Percentiles rank a stretch among this genome's conserved stretches.
These are phyloP conservation scores for Amanita rimosa DNA, from an alignment of 768 basidiomycete species.

Conservation along the genomic window DNA sequence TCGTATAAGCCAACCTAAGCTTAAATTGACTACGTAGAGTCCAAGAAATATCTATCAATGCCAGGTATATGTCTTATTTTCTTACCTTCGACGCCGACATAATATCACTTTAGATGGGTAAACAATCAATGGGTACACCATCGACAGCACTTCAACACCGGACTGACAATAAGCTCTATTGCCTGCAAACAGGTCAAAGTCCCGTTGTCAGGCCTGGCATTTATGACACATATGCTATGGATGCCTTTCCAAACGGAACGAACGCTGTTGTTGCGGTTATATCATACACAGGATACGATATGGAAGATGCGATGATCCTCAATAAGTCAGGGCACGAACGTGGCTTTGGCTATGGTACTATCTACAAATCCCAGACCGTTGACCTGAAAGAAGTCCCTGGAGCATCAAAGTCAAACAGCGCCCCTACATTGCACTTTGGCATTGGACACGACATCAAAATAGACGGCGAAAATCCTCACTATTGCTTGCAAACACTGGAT, in stretches of 20 bases:
- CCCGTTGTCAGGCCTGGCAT: conserved; percentile 88
- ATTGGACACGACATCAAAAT: conserved; percentile 63
- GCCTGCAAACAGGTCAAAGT: conserved; percentile 89
- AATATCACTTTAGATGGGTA: conserved; percentile 72
- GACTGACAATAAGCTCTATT: conserved; percentile 97
- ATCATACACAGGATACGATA: conserved; percentile 99
- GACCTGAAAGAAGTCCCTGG: conserved; percentile 79
- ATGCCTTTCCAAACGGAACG: conserved; percentile 95
- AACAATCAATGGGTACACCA: conserved; percentile 99
- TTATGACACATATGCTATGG: conserved; percentile 95
- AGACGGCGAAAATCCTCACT: conserved; percentile 32
- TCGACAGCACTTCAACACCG: conserved; percentile 84
- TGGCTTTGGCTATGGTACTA: conserved; percentile 92
- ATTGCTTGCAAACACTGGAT: conserved; percentile 47
- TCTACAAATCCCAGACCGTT: conserved; percentile 90
- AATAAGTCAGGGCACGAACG: conserved; percentile 99
- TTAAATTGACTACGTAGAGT: conserved; percentile 33
- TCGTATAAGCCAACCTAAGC: conserved; percentile 6
- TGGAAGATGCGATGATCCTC: conserved; percentile 99
- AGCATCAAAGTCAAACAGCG: conserved; percentile 39
- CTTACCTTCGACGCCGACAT: conserved; percentile 2
- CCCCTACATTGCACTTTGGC: conserved; percentile 83
- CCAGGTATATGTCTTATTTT: conserved; percentile 39
- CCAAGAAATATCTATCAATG: conserved; percentile 92
- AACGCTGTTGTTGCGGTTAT: conserved; percentile 99